A percentile compares a stretch with the other conserved stretches of the same genome.
phyloP scores from a whole-genome alignment of 2,329 filamentous ascomycete genomes.

The Fusarium aywerte region DNA sequence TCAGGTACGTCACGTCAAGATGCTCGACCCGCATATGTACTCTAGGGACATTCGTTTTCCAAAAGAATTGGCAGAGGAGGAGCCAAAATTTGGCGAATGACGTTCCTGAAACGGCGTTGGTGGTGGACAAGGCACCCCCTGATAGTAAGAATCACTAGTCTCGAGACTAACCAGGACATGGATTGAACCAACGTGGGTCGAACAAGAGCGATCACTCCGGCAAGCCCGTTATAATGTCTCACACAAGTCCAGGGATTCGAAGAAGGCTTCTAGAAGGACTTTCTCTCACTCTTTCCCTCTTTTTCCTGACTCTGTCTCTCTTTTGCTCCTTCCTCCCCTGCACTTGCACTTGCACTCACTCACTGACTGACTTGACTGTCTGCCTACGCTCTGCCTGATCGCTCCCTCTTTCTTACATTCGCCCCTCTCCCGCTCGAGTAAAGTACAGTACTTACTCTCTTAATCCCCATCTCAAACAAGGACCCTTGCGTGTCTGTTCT shows the following conservation, averaged over 20 bases:
- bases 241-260: constrained; percentile 42
- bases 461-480: constrained; percentile 25
- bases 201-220: constrained; percentile 44
- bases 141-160: constrained; percentile 31
- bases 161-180: constrained; percentile 41
- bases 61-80: constrained; percentile 10
- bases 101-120: constrained; percentile 47
- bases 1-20: constrained; percentile 31
- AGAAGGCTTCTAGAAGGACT: constrained; percentile 49
- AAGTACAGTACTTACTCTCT: constrained; percentile 26
- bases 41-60: background rate
- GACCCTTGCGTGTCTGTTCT: constrained; percentile 26
- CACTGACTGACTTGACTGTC: background rate
- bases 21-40: constrained; percentile 6
- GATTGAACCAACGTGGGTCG: constrained; percentile 39
- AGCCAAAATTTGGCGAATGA: constrained; percentile 36
- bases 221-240: constrained; percentile 49
- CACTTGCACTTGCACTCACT: background rate
- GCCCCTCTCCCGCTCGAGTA: constrained; percentile 14
- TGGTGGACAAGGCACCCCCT: constrained; percentile 34
- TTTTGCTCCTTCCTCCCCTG: constrained; percentile 18
- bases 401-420: constrained; percentile 13
- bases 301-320: constrained; percentile 15
- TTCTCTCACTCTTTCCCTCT: constrained; percentile 21
- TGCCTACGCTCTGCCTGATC: background rate